These are phyloP conservation scores for Arthrocladium fulminans DNA, from an alignment of 2,329 filamentous ascomycete species.

Conservation along the genomic window DNA sequence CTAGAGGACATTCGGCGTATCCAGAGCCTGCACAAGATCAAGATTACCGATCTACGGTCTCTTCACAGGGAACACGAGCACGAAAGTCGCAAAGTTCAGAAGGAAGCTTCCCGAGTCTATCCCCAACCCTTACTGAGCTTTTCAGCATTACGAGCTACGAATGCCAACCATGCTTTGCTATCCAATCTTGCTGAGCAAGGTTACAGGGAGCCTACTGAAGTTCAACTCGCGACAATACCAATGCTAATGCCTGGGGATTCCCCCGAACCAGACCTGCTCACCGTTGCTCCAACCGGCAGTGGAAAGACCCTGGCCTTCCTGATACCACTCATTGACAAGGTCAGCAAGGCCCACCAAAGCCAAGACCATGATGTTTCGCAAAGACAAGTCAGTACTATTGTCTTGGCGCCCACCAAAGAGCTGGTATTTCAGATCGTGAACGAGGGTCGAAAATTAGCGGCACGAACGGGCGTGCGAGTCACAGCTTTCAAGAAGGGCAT, in stretches of 20 bases:
- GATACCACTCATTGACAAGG: constrained; percentile 72
- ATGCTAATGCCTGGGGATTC: constrained; percentile 56
- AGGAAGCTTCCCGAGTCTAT: constrained; percentile 51
- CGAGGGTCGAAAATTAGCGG: constrained; percentile 73
- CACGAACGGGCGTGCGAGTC: constrained; percentile 69
- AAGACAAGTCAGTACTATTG: constrained; percentile 57
- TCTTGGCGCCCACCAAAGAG: constrained; percentile 73
- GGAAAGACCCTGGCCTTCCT: constrained; percentile 93
- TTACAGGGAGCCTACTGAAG: constrained; percentile 82
- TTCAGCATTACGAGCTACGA: constrained; percentile 55
- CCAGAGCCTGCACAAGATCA: constrained; percentile 71
- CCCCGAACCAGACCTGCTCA: constrained; percentile 59
- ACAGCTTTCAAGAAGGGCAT: constrained; percentile 80
- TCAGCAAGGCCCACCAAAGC: constrained; percentile 46
- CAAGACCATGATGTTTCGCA: constrained; percentile 36
- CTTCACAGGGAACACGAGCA: constrained; percentile 26
- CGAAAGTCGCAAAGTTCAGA: constrained; percentile 40
- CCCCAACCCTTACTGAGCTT: constrained; percentile 76
- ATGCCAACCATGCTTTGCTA: constrained; percentile 62
- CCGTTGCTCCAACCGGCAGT: constrained; percentile 88
- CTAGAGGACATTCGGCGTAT: constrained; percentile 58
- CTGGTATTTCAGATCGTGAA: constrained; percentile 70
- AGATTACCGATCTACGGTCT: constrained; percentile 65
- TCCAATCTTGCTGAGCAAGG: constrained; percentile 77
- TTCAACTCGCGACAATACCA: constrained; percentile 80